Conservation (phyloP, 805 yeast genomes). For the Zygosaccharomyces pseudorouxii region DNA sequence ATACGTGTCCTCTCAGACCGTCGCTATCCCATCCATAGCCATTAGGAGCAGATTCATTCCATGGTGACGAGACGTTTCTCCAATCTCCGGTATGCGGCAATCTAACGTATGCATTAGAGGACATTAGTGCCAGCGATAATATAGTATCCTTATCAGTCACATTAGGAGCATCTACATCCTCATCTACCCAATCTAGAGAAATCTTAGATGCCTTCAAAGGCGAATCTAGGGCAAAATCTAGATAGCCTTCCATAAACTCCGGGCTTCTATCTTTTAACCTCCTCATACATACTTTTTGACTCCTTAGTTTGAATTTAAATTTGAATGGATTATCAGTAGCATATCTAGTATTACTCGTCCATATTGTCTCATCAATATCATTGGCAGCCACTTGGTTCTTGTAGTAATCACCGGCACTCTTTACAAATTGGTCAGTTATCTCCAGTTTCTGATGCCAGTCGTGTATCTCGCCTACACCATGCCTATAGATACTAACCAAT, state of each 20-base stretch:
- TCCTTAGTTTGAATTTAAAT: conserved; percentile 17
- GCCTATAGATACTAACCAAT: conserved; percentile 24
- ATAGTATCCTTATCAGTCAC: conserved; percentile 69
- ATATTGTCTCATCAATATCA: conserved; percentile 14
- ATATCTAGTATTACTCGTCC: conserved; percentile 20
- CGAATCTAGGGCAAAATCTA: conserved; percentile 49
- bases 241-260: conserved; percentile 59
- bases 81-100: conserved; percentile 79
- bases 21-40: conserved; percentile 83
- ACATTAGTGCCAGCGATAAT: conserved; percentile 71
- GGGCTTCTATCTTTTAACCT: conserved; percentile 50
- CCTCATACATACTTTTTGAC: conserved; percentile 20
- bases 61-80: conserved; percentile 68
- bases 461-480: conserved; percentile 19
- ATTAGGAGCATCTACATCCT: conserved; percentile 59
- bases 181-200: conserved; percentile 62
- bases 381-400: conserved; percentile 2
- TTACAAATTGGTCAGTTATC: conserved; percentile 15
- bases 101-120: conserved; percentile 86
- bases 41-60: conserved; percentile 45
- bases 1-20: conserved; percentile 89
- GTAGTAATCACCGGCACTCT: conserved; percentile 18
- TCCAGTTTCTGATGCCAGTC: conserved; percentile 21
- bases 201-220: conserved; percentile 31
- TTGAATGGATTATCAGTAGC: conserved; percentile 27